Conservation (phyloP, 2,329 filamentous ascomycete genomes). For the Talaromyces piceae region DNA sequence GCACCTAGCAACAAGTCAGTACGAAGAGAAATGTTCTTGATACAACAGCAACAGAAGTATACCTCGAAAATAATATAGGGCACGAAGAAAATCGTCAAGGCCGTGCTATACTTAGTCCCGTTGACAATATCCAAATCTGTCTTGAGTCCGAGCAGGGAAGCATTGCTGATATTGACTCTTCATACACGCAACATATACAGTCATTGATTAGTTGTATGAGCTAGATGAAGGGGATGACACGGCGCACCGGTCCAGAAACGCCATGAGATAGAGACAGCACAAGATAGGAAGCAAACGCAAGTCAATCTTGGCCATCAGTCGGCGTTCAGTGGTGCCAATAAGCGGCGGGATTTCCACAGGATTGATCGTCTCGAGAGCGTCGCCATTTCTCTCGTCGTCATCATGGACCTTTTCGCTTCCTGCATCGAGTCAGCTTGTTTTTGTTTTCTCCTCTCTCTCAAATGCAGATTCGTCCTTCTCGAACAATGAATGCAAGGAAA, state of each 20-base stretch:
- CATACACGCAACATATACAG: conserved; percentile 14
- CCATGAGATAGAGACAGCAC: conserved; percentile 63
- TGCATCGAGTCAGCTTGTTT: neutral
- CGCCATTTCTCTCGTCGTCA: neutral
- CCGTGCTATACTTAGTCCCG: conserved; percentile 61
- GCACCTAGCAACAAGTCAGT: conserved; percentile 60
- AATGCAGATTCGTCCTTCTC: no score
- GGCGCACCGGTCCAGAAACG: conserved; percentile 52
- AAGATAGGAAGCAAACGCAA: conserved; percentile 64
- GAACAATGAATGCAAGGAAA: no score
- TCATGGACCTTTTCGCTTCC: neutral
- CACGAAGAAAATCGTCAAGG: conserved; percentile 73
- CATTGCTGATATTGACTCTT: conserved; percentile 73
- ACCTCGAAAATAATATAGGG: conserved; percentile 56
- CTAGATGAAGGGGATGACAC: neutral
- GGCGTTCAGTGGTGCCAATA: conserved; percentile 45
- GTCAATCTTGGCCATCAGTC: conserved; percentile 64
- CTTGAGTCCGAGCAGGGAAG: conserved; percentile 58
- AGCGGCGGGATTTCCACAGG: neutral
- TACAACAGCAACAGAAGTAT: neutral
- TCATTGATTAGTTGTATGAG: neutral
- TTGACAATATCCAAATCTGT: conserved; percentile 52
- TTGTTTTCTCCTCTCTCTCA: no score
- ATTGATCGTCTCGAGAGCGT: neutral
- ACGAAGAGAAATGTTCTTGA: conserved; percentile 42